A percentile compares a stretch with the other conserved stretches of the same genome.
Conservation (phyloP, 208 protist genomes). For the Trypanosoma brucei region DNA sequence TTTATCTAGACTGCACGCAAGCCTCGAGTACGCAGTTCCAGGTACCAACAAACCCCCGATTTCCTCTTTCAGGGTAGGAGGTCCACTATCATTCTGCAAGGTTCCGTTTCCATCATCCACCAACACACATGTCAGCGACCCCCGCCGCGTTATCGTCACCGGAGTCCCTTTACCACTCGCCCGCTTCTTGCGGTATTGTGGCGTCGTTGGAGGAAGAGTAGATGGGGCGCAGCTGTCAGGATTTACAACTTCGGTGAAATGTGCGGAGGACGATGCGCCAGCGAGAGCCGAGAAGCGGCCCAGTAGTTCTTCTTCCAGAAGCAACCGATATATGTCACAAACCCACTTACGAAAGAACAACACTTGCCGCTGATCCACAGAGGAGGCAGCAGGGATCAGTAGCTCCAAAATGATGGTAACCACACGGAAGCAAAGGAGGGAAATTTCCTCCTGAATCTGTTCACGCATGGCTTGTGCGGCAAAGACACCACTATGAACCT, state of each 20-base stretch:
- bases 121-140: neutral
- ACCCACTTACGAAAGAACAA: slow-evolving; percentile 85
- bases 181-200: slow-evolving; percentile 1
- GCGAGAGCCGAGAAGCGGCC: slow-evolving; percentile 37
- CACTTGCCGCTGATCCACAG: slow-evolving; percentile 39
- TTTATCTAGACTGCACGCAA: neutral
- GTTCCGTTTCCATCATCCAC: neutral
- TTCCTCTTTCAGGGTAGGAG: neutral
- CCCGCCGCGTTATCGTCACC: neutral
- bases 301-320: slow-evolving; percentile 60
- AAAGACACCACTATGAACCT: slow-evolving; percentile 20
- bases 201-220: neutral
- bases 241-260: slow-evolving; percentile 16
- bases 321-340: slow-evolving; percentile 70
- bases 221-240: neutral
- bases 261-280: slow-evolving; percentile 26
- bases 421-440: slow-evolving; percentile 71
- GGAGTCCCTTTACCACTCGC: neutral
- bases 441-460: slow-evolving; percentile 67
- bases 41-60: slow-evolving; percentile 10
- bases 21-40: slow-evolving; percentile 19
- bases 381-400: slow-evolving; percentile 72
- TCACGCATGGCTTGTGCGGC: slow-evolving; percentile 27
- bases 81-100: neutral
- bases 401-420: slow-evolving; percentile 68